Percentiles rank a stretch among this genome's conserved stretches.
Evolutionary conservation across 2,329 filamentous ascomycete species (phyloP).

Genomic region (Clonostachys sp.): DNA sequence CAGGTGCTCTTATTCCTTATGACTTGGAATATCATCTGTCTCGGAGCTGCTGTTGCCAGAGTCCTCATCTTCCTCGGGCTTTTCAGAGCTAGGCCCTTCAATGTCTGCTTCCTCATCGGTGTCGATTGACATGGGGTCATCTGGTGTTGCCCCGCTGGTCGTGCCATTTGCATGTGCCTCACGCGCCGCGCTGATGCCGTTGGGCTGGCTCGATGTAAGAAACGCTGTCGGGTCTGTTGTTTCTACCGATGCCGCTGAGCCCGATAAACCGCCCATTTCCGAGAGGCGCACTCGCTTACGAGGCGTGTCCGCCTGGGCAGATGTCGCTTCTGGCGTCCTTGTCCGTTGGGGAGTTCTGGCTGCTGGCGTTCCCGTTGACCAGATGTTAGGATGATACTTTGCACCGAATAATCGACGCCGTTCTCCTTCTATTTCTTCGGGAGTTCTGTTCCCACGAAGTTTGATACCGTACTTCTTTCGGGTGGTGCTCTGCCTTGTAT

Average conservation of each 20-base stretch:
- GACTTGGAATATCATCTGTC: neutral
- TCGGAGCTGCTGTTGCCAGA: neutral
- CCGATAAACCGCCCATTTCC: constrained; percentile 26
- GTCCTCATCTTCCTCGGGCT: too few relatives aligned
- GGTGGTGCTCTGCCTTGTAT: constrained; percentile 51
- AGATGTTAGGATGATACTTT: neutral
- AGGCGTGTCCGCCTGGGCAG: constrained; percentile 1
- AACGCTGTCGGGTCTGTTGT: constrained; percentile 25
- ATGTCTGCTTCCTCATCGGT: neutral
- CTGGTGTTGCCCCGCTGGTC: neutral
- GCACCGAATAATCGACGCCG: constrained; percentile 26
- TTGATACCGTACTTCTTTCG: constrained; percentile 55
- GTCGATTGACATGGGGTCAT: constrained; percentile 17
- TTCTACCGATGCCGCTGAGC: constrained; percentile 26
- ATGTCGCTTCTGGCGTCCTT: too few relatives aligned
- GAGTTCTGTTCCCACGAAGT: constrained; percentile 42
- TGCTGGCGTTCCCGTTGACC: neutral
- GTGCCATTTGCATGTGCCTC: neutral
- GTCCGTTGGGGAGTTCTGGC: too few relatives aligned
- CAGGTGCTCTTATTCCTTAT: neutral
- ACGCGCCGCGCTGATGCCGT: constrained; percentile 2
- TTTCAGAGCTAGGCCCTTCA: neutral
- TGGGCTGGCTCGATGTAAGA: constrained; percentile 12
- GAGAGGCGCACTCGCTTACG: constrained; percentile 19
- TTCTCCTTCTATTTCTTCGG: constrained; percentile 37